phyloP scores from a whole-genome alignment of 495 filamentous ascomycete genomes.

The Aspergillus incahuasiensis region DNA sequence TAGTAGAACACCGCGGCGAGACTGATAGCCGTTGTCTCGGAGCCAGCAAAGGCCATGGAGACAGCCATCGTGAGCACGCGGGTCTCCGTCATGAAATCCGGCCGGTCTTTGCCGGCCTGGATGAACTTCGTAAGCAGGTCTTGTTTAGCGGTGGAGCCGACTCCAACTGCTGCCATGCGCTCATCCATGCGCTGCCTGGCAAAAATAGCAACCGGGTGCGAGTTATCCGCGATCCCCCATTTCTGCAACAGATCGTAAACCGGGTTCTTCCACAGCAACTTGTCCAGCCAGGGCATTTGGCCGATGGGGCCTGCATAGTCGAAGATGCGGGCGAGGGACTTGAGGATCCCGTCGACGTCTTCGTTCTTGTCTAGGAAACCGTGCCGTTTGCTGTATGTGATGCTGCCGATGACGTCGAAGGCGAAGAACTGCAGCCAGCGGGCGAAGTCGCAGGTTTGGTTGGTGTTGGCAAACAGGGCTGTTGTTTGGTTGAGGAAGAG shows the following conservation, averaged over 20 bases:
- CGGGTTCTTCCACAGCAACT: conserved; percentile 49
- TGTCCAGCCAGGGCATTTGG: conserved; percentile 50
- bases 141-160: neutral
- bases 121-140: conserved; percentile 29
- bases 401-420: conserved; percentile 67
- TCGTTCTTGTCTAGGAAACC: conserved; percentile 56
- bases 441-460: conserved; percentile 55
- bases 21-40: conserved; percentile 64
- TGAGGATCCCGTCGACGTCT: conserved; percentile 52
- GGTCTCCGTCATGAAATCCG: conserved; percentile 29
- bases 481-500: conserved; percentile 57
- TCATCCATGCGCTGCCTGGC: conserved; percentile 51
- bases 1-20: conserved; percentile 62
- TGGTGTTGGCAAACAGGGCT: conserved; percentile 48
- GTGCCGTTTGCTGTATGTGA: conserved; percentile 60
- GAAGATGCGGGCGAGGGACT: conserved; percentile 39
- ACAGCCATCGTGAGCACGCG: conserved; percentile 31
- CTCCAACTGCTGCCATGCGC: conserved; percentile 6
- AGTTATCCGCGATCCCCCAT: conserved; percentile 11
- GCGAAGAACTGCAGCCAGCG: conserved; percentile 76
- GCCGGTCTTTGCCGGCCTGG: conserved; percentile 30
- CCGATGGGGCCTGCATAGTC: conserved; percentile 45
- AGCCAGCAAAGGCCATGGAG: conserved; percentile 47
- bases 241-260: conserved; percentile 21
- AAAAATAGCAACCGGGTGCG: conserved; percentile 23